Evolutionary conservation across 768 basidiomycete genomes (phyloP), one percentile per base, ranked within the genome.

Genomic region (Lepiota brunneoincarnata): DNA sequence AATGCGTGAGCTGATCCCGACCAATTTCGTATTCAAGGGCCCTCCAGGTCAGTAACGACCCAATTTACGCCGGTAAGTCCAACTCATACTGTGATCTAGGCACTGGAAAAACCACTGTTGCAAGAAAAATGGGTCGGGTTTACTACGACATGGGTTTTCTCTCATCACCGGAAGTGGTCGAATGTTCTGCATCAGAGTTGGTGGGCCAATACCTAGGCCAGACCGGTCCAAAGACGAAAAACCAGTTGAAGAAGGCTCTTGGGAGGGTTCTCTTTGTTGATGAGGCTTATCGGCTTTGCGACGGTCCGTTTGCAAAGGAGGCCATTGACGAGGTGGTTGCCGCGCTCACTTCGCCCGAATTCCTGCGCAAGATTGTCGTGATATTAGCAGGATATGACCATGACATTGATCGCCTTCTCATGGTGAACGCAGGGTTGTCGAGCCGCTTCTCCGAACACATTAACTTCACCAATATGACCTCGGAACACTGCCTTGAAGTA

Each of bases 271-370:
- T 88, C 0, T 88, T 89, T 69, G 74, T 88, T 48, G 87, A 88
- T 50, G 87, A 89, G 57, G 87, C 87, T 0, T 89, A 89, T 59
- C 72, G 85, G 21, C 72, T 89, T 11, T 64, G 73, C 6, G 73
- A 84, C 43, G 86, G 85, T 0, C 79, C 71, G 0, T 89, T 86
- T 58, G 83, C 85, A 1, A 75, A 84, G 62, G 87, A 89, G 64
- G 87, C 87, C 6, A 76, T 86, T 26, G 87, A 89, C 63, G 87
- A 89, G 58, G 63, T 89, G 23, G 87, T 88, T 7, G 78, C 77
- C 6, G 63, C 83, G 1, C 71, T 89, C 54, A 89, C 87, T 0
- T 72, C 83, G 39, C 77, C 81, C 2, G 69, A 65, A 38, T 89
- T 77, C 69, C 74, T 75, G 58, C 70, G 73, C 17, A 86, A 86